These are phyloP conservation scores for Trichoderma sp. DNA, from an alignment of 2,329 filamentous ascomycete species.

Conservation along the genomic window DNA sequence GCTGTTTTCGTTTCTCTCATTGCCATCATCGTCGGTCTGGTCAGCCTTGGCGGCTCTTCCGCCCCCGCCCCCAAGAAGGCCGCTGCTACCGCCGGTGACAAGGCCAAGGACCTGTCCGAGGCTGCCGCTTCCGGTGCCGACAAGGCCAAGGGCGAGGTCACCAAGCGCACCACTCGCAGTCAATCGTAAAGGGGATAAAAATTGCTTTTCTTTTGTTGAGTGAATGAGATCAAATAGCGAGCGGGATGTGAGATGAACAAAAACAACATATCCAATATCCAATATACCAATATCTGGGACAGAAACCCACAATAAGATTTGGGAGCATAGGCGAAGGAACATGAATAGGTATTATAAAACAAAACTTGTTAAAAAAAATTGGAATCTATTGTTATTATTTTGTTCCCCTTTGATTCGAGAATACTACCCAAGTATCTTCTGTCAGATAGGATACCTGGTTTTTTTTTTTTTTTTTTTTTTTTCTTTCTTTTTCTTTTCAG, in stretches of 20 bases:
- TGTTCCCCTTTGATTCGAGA: background rate
- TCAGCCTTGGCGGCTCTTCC: constrained; percentile 65
- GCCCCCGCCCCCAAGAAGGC: constrained; percentile 74
- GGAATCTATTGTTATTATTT: constrained; percentile 24
- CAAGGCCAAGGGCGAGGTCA: constrained; percentile 72
- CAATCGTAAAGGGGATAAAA: constrained; percentile 45
- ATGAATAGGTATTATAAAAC: background rate
- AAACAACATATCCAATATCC: constrained; percentile 19
- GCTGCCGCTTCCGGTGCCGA: constrained; percentile 64
- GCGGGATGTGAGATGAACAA: constrained; percentile 10
- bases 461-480: background rate
- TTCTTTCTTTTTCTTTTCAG: background rate
- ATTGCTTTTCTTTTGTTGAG: constrained; percentile 15
- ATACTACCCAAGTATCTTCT: background rate
- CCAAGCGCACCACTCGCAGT: constrained; percentile 61
- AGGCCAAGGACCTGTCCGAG: constrained; percentile 73
- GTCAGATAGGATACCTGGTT: background rate
- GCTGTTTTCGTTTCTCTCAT: constrained; percentile 70
- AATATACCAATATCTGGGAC: constrained; percentile 17
- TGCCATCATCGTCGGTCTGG: constrained; percentile 66
- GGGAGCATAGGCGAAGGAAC: constrained; percentile 4
- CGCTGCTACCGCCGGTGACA: constrained; percentile 64
- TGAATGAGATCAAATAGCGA: background rate
- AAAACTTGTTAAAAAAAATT: constrained; percentile 11
- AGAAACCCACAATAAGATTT: background rate